Percentiles rank a stretch among this genome's conserved stretches.
These are phyloP conservation scores for Fusarium chuoi DNA, from an alignment of 2,329 filamentous ascomycete species.

Conservation along the genomic window DNA sequence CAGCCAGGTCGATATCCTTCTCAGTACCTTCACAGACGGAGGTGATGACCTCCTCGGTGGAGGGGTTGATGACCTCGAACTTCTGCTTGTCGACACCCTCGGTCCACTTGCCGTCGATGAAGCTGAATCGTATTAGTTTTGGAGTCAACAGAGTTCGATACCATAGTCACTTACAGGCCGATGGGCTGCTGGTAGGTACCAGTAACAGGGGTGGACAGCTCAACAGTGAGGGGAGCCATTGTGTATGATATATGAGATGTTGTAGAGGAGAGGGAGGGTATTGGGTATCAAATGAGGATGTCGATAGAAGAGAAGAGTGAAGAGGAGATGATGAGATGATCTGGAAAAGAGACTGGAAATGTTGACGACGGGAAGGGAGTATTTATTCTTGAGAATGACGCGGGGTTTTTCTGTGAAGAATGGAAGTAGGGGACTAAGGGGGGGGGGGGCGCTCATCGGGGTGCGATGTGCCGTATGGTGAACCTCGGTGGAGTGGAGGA, in stretches of 20 bases:
- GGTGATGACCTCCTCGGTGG: constrained; percentile 85
- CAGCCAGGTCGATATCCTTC: constrained; percentile 85
- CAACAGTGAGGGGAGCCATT: constrained; percentile 57
- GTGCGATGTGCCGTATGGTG: constrained; percentile 7
- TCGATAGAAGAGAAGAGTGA: constrained; percentile 15
- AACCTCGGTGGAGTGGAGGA: constrained; percentile 30
- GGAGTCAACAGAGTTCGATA: background rate
- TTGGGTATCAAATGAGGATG: constrained; percentile 39
- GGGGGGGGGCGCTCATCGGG: constrained; percentile 1
- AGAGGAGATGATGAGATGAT: constrained; percentile 37
- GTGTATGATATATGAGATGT: constrained; percentile 29
- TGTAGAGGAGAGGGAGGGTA: constrained; percentile 8
- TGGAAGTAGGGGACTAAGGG: constrained; percentile 18
- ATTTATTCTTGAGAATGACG: constrained; percentile 43
- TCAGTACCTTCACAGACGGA: constrained; percentile 86
- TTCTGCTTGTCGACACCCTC: constrained; percentile 83
- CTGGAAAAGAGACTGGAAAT: constrained; percentile 30
- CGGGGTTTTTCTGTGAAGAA: constrained; percentile 38
- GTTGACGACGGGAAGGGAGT: constrained; percentile 37
- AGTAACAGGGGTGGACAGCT: constrained; percentile 75
- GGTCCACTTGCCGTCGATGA: constrained; percentile 94
- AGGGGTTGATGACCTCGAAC: constrained; percentile 91
- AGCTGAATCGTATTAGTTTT: constrained; percentile 59
- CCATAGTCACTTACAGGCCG: constrained; percentile 63
- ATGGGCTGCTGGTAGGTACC: constrained; percentile 69